Conservation (phyloP, 768 basidiomycete genomes). For the Suillus occidentalis region DNA sequence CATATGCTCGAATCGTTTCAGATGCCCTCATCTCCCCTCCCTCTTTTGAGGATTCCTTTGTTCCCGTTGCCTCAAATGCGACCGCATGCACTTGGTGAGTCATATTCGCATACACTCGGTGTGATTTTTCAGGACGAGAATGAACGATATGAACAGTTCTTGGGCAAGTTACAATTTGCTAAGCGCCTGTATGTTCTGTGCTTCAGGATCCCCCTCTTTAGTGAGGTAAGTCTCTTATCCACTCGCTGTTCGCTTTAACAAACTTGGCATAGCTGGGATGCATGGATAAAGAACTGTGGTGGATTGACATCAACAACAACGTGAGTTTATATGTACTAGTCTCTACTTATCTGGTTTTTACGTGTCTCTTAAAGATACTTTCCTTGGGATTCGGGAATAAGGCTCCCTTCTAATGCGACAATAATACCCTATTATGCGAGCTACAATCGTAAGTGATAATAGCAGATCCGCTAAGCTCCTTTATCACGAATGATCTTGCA, state of each 20-base stretch:
- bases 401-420: conserved; percentile 8
- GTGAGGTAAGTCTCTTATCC: conserved; percentile 15
- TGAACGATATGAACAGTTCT: conserved; percentile 14
- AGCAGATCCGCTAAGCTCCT: not conserved
- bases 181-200: conserved; percentile 27
- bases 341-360: not conserved
- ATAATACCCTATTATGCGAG: conserved; percentile 28
- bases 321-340: conserved; percentile 11
- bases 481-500: conserved; percentile 11
- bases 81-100: conserved; percentile 28
- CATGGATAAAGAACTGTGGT: conserved; percentile 20
- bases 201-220: conserved; percentile 8
- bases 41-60: conserved; percentile 4
- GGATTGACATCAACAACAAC: conserved; percentile 16
- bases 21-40: not conserved
- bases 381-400: conserved; percentile 14
- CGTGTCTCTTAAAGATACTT: conserved; percentile 21
- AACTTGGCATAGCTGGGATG: conserved; percentile 20
- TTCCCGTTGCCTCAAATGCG: conserved; percentile 17
- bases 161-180: conserved; percentile 33
- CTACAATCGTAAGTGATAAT: conserved; percentile 21
- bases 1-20: not conserved
- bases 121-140: not conserved
- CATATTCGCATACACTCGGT: not conserved
- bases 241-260: conserved; percentile 2